Conservation (phyloP, 495 filamentous ascomycete species). For the Pyrenula aspistea region DNA sequence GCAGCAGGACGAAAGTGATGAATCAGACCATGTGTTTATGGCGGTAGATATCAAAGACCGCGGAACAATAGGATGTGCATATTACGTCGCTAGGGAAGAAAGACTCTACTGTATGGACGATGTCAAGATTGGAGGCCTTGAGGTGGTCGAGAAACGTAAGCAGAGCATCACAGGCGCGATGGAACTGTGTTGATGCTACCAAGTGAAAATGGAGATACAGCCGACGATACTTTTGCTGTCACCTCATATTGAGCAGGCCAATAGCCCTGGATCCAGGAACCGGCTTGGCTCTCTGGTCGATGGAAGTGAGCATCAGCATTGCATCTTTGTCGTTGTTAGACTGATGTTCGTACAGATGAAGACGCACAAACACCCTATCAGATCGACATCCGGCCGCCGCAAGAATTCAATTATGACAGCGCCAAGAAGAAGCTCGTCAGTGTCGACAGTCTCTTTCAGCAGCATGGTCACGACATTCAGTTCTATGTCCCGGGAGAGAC, state of each 20-base stretch:
- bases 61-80: conserved; percentile 73
- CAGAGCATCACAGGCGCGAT: background rate
- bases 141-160: conserved; percentile 57
- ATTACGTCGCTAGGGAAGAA: conserved; percentile 67
- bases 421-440: conserved; percentile 58
- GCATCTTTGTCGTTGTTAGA: background rate
- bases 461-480: conserved; percentile 21
- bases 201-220: conserved; percentile 61
- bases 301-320: background rate
- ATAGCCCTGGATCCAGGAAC: background rate
- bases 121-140: conserved; percentile 54
- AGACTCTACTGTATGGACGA: conserved; percentile 74
- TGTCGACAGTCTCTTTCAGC: conserved; percentile 23
- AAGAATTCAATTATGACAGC: conserved; percentile 66
- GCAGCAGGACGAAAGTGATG: conserved; percentile 39
- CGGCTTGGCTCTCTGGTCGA: background rate
- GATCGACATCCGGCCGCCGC: conserved; percentile 56
- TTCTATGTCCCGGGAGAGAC: conserved; percentile 49
- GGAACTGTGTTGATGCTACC: conserved; percentile 4
- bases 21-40: conserved; percentile 67
- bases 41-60: conserved; percentile 66
- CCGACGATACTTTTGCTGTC: conserved; percentile 74
- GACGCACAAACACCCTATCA: conserved; percentile 43
- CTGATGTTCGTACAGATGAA: background rate
- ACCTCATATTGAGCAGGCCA: conserved; percentile 43